These are phyloP conservation scores for Auriscalpium vulgare DNA, from an alignment of 768 basidiomycete species.

Conservation along the genomic window DNA sequence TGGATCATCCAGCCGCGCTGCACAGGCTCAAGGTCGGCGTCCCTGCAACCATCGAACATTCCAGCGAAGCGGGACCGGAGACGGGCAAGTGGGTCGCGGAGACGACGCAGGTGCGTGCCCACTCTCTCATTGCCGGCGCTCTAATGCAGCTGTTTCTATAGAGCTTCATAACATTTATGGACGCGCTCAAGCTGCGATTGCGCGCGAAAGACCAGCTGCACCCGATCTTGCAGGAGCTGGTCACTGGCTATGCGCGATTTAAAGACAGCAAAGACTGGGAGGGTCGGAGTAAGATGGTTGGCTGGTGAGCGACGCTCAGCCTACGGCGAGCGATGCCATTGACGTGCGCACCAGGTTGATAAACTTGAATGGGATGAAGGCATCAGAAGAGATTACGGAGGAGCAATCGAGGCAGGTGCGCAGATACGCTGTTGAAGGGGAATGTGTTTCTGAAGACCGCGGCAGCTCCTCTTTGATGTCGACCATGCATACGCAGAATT, in stretches of 20 bases:
- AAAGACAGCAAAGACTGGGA: conserved; percentile 96
- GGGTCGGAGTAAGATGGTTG: conserved; percentile 86
- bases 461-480: conserved; percentile 88
- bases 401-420: conserved; percentile 88
- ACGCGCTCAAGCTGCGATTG: conserved; percentile 84
- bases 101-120: conserved; percentile 73
- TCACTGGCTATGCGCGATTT: conserved; percentile 89
- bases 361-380: conserved; percentile 94
- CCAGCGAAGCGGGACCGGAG: conserved; percentile 85
- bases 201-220: conserved; percentile 98
- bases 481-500: conserved; percentile 95
- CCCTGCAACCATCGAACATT: conserved; percentile 94
- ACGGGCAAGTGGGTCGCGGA: conserved; percentile 97
- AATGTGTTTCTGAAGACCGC: background rate
- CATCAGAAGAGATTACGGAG: conserved; percentile 91
- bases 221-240: conserved; percentile 90
- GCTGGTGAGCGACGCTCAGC: conserved; percentile 52
- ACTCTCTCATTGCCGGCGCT: background rate
- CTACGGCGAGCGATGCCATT: no score
- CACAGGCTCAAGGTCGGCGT: conserved; percentile 89
- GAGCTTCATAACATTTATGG: conserved; percentile 99
- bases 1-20: conserved; percentile 89
- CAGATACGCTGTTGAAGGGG: background rate
- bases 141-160: conserved; percentile 25
- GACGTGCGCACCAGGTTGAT: conserved; percentile 59